Conservation (phyloP, 2,329 filamentous ascomycete genomes). For the Ophiostoma himal-ulmi region DNA sequence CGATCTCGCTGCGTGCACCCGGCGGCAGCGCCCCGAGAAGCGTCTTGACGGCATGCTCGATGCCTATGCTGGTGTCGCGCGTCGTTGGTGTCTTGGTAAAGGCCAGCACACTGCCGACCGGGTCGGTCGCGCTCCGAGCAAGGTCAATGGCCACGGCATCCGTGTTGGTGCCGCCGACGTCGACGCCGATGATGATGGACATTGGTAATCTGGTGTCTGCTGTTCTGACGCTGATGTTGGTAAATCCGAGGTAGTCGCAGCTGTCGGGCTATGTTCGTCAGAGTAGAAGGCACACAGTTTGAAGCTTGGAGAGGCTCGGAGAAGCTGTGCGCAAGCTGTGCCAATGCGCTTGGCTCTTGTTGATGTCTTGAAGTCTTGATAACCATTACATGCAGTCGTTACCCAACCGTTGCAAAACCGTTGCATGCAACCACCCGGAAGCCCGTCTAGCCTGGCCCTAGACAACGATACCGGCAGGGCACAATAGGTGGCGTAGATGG, state of each 20-base stretch:
- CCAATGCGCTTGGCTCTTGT: not conserved
- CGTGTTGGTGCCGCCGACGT: conserved; percentile 5
- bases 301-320: too few relatives aligned
- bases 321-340: too few relatives aligned
- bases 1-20: not conserved
- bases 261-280: too few relatives aligned
- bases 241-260: too few relatives aligned
- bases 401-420: not conserved
- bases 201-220: not conserved
- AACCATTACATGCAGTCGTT: not conserved
- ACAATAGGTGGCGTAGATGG: not conserved
- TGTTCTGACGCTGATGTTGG: too few relatives aligned
- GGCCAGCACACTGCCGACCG: not conserved
- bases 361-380: too few relatives aligned
- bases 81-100: not conserved
- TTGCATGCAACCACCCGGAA: not conserved
- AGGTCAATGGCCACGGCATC: conserved; percentile 5
- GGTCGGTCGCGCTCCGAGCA: not conserved
- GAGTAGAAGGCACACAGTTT: too few relatives aligned
- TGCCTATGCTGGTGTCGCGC: not conserved
- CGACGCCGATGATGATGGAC: not conserved
- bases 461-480: not conserved
- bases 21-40: not conserved
- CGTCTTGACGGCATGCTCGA: conserved; percentile 1
- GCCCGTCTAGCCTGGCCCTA: not conserved